A percentile compares a stretch with the other conserved stretches of the same genome.
These are phyloP conservation scores for Lineolata rhizophorae DNA, from an alignment of 495 filamentous ascomycete genomes.

Conservation along the genomic window DNA sequence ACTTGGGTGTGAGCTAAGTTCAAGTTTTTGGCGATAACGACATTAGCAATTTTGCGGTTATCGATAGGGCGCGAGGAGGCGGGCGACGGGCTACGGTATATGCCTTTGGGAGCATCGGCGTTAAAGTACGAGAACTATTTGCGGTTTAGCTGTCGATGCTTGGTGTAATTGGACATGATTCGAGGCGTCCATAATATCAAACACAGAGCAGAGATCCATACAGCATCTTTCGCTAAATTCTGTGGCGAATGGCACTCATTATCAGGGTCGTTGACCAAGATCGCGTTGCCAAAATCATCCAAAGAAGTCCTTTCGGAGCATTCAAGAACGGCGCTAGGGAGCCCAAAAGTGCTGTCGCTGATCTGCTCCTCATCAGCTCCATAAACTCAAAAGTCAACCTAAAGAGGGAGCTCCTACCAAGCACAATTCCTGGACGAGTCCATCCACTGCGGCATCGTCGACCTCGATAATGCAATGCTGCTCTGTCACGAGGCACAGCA, in stretches of 20 bases:
- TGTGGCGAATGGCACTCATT: too few relatives aligned
- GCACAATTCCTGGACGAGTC: slow-evolving; percentile 47
- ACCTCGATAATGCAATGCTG: slow-evolving; percentile 81
- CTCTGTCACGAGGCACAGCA: slow-evolving; percentile 54
- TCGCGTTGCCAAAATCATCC: slow-evolving; percentile 53
- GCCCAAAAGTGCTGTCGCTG: slow-evolving; percentile 44
- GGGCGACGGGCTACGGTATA: too few relatives aligned
- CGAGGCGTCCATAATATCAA: too few relatives aligned
- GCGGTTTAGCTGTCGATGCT: too few relatives aligned
- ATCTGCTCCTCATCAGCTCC: too few relatives aligned
- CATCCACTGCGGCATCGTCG: slow-evolving; percentile 33
- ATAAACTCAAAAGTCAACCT: neutral
- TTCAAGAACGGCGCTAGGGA: slow-evolving; percentile 41
- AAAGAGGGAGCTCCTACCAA: slow-evolving; percentile 26
- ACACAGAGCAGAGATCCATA: too few relatives aligned
- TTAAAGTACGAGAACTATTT: too few relatives aligned
- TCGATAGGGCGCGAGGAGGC: too few relatives aligned
- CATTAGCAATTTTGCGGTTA: slow-evolving; percentile 40
- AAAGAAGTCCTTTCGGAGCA: slow-evolving; percentile 51
- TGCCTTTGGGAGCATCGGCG: too few relatives aligned
- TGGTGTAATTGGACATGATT: too few relatives aligned
- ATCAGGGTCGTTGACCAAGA: slow-evolving; percentile 29
- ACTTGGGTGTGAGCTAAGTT: slow-evolving; percentile 43
- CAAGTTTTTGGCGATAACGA: slow-evolving; percentile 64
- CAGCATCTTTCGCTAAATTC: too few relatives aligned